phyloP scores from a whole-genome alignment of 2,329 filamentous ascomycete genomes.

The Basipetospora chlamydospora region DNA sequence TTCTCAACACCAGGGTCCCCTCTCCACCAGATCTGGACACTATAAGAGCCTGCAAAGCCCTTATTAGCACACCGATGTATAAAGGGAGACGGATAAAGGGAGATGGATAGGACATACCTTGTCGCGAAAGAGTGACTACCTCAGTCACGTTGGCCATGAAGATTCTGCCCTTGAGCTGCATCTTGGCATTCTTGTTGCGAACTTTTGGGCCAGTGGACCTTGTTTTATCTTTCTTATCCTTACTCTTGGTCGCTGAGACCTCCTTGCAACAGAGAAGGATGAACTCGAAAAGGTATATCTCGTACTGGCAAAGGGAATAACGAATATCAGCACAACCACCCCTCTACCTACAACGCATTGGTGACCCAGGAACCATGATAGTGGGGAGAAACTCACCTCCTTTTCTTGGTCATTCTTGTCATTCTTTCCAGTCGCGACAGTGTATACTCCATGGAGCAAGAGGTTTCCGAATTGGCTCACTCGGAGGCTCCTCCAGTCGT shows the following conservation, averaged over 20 bases:
- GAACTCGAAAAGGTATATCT: slow-evolving; percentile 92
- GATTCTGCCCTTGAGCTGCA: slow-evolving; percentile 91
- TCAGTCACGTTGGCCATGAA: slow-evolving; percentile 99
- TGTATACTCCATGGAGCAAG: slow-evolving; percentile 78
- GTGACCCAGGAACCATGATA: background rate
- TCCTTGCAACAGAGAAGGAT: slow-evolving; percentile 97
- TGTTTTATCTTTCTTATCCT: slow-evolving; percentile 59
- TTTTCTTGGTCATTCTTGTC: slow-evolving; percentile 80
- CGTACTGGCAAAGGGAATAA: slow-evolving; percentile 75
- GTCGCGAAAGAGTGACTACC: slow-evolving; percentile 73
- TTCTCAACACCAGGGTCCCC: slow-evolving; percentile 91
- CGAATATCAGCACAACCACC: slow-evolving; percentile 11
- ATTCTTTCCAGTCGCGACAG: slow-evolving; percentile 82
- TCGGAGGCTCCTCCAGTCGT: slow-evolving; percentile 92
- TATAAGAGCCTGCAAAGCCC: slow-evolving; percentile 60
- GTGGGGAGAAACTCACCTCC: slow-evolving; percentile 45
- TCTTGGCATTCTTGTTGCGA: slow-evolving; percentile 56
- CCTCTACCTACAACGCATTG: no score
- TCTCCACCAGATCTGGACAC: slow-evolving; percentile 97
- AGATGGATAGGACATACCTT: slow-evolving; percentile 47
- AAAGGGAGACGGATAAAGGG: slow-evolving; percentile 5
- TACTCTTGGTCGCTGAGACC: slow-evolving; percentile 67
- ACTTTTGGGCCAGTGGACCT: slow-evolving; percentile 40
- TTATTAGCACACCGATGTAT: slow-evolving; percentile 14
- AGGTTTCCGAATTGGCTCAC: slow-evolving; percentile 86